Evolutionary conservation across 257 asterid species (phyloP), one percentile per base, ranked within the genome.

Genomic region (Cruciata laevipes): DNA sequence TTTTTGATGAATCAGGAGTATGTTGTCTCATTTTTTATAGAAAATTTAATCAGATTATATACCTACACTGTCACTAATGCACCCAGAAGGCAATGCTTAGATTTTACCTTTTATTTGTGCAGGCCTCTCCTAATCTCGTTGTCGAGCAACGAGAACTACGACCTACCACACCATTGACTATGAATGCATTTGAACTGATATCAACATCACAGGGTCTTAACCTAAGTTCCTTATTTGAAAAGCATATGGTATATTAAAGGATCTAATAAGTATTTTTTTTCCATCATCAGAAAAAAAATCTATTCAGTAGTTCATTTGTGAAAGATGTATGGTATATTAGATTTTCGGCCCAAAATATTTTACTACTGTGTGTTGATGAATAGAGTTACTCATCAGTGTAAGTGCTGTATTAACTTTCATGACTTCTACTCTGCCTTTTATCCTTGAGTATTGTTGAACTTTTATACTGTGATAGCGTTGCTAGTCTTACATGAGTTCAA

Each of bases 151-250:
- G 89, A 56, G 95, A 86, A 68, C 93, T 70, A 63, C 80, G 72
- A 24, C 85, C 93, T 16, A 25, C 81, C 6, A 71, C 86, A 38
- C 99, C 99, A n/a, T 78, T 75, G 62, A 70, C 91, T 31, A 93
- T 93, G 99, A 93, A 93, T 33, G 99, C 97, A 8, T 93, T 93
- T 66, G 99, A 93, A 79, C 96, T 93, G 56, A 93, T 93, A 67
- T 93, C 99, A 61, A 93, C 88, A 70, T 93, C 99, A 32, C 97
- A 90, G 87, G 97, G 99, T 79, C 95, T 93, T 76, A 90, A 89
- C 77, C 92, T 93, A 68, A 82, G 86, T 76, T 74, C 86, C 73
- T 97, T 93, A 47, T 93, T 93, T 72, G 97, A 93, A 80, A 88
- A 90, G 79, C 93, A 92, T 78, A 85, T 89, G 97, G 97, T 92